Base-by-base conservation (phyloP, 163 green algal species). In the Chloromonas sp. region DNA sequence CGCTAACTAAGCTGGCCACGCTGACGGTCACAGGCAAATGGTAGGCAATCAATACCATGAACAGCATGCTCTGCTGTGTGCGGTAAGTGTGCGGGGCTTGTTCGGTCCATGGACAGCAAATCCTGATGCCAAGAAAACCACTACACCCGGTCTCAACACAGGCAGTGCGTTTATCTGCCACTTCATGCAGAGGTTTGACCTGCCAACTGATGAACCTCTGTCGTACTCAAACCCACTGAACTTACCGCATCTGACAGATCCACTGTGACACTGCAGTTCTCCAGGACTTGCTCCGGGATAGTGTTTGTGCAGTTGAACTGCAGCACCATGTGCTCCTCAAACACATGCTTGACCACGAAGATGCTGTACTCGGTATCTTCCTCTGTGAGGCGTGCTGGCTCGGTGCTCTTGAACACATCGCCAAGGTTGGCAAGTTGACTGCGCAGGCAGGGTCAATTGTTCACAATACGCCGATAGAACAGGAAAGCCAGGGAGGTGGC, bases 251-350 rank as follows among this genome's bases (percentile, higher is more conserved):
- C 96, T 15, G 94, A 86, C 11, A 98, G 87, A 90, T 99, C 97
- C 87, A 99, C 89, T 0, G 91, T 82, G 2, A 99, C 96, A 57
- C 82, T 92, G 58, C 99, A 97, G 74, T 98, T 89, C 90, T 98
- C 95, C 88, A 98, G 90, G 60, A 92, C 82, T 91, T 99, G 97
- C 90, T 99, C 97, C 79, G 87, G 83, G 71, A 99, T 98, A 0
- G 97, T 99, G 93, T 99, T 99, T 87, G 92, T 98, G 92, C 95
- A 98, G 88, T 97, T 93, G 91, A 99, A 99, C 91, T 98, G 96
- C 61, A 99, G 89, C 62, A 99, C 94, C 0, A 99, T 60, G 86
- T 97, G 93, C 8, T 85, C 84, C 13, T 89, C 90, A 83, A 97
- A 98, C 3, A 99, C 84, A 89, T 99, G 97, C 92, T 98, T 98